phyloP scores from a whole-genome alignment of 352 stramenopile species.

The Albugo candida region DNA sequence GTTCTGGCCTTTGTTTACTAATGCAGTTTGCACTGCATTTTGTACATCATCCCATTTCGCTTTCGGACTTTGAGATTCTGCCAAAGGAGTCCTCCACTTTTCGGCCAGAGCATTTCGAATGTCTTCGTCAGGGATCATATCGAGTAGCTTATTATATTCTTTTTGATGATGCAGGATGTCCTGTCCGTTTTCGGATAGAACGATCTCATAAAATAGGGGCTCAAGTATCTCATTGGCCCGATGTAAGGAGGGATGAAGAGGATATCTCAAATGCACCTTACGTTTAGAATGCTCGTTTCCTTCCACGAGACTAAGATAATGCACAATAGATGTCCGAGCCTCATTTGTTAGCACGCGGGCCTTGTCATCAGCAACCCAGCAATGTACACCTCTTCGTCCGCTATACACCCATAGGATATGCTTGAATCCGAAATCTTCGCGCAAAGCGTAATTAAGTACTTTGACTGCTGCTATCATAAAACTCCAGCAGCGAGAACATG shows the following conservation, averaged over 20 bases:
- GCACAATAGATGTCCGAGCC: constrained; percentile 87
- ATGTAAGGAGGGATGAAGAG: constrained; percentile 87
- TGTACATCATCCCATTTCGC: constrained; percentile 83
- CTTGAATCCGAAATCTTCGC: constrained; percentile 97
- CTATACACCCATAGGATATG: constrained; percentile 98
- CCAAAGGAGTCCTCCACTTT: constrained; percentile 27
- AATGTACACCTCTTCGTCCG: constrained; percentile 97
- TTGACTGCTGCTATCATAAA: constrained; percentile 97
- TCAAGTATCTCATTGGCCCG: constrained; percentile 88
- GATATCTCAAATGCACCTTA: constrained; percentile 82
- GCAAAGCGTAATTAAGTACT: constrained; percentile 79
- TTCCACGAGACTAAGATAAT: constrained; percentile 91
- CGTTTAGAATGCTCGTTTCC: constrained; percentile 75
- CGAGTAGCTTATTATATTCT: constrained; percentile 81
- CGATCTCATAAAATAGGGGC: constrained; percentile 84
- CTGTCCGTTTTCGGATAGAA: constrained; percentile 84
- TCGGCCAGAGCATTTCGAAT: constrained; percentile 35
- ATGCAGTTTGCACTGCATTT: constrained; percentile 39
- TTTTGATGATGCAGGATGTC: constrained; percentile 76
- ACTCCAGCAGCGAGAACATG: constrained; percentile 91
- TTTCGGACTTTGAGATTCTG: constrained; percentile 28
- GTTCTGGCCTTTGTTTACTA: constrained; percentile 12
- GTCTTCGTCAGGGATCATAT: constrained; percentile 85
- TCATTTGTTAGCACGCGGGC: constrained; percentile 91
- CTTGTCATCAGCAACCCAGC: constrained; percentile 94